Conservation (phyloP, 495 filamentous ascomycete genomes). For the Rhypophila decipiens region DNA sequence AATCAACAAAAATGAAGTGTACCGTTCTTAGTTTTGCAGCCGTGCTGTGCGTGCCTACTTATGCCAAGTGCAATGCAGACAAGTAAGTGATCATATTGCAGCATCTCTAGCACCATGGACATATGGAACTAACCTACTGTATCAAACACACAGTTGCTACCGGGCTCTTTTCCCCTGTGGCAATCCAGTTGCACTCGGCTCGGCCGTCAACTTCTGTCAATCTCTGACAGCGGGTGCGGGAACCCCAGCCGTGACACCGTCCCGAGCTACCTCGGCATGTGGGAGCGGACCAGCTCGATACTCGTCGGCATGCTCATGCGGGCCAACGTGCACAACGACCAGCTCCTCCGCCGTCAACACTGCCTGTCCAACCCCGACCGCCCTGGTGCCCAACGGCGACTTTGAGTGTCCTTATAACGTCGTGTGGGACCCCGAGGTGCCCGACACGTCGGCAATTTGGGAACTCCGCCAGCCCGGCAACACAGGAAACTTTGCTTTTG, state of each 20-base stretch:
- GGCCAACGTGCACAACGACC: conserved; percentile 12
- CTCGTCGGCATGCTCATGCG: conserved; percentile 16
- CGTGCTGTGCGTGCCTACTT: not conserved
- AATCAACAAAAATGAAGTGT: too few relatives aligned
- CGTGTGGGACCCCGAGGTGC: conserved; percentile 14
- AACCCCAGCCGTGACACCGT: conserved; percentile 17
- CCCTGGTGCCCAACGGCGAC: conserved; percentile 13
- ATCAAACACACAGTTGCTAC: conserved; percentile 13
- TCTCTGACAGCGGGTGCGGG: conserved; percentile 13
- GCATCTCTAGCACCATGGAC: not conserved
- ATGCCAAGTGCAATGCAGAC: not conserved
- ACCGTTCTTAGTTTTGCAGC: too few relatives aligned
- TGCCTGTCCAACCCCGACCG: conserved; percentile 6
- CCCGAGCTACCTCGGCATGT: conserved; percentile 14
- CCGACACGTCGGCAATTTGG: conserved; percentile 8
- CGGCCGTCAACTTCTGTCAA: conserved; percentile 13
- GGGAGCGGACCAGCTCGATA: conserved; percentile 11
- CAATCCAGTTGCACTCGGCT: conserved; percentile 9
- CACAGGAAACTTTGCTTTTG: not conserved
- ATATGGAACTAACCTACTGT: not conserved
- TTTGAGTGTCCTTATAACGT: conserved; percentile 14
- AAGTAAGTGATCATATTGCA: not conserved
- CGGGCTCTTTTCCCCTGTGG: conserved; percentile 17
- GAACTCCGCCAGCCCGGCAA: not conserved
- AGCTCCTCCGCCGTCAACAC: too few relatives aligned